phyloP scores from a whole-genome alignment of 2,329 filamentous ascomycete genomes.

The Magnaporthales sp. region DNA sequence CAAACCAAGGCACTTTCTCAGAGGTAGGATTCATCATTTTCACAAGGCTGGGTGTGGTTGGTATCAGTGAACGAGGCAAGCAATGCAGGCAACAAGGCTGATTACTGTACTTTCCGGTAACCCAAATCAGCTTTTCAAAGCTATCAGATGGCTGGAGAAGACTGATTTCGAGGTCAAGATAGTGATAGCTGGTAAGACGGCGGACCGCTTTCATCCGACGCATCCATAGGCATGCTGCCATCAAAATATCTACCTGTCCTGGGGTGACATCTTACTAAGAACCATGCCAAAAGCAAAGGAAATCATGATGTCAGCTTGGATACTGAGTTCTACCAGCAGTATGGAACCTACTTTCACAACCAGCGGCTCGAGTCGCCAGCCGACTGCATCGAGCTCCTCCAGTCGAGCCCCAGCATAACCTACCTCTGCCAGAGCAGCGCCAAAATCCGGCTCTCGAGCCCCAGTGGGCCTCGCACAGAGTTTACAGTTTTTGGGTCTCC shows the following conservation, averaged over 20 bases:
- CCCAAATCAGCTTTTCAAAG: constrained; percentile 5
- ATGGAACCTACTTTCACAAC: constrained; percentile 47
- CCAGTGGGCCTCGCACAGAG: constrained; percentile 45
- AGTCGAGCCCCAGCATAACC: constrained; percentile 44
- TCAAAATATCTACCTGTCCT: neutral
- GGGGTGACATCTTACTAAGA: neutral
- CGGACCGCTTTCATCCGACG: no score
- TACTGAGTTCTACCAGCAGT: constrained; percentile 45
- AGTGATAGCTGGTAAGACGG: constrained; percentile 51
- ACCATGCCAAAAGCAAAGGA: constrained; percentile 30
- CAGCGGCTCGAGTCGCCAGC: constrained; percentile 41
- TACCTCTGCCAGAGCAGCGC: constrained; percentile 55
- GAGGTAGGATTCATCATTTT: constrained; percentile 29
- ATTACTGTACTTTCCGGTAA: neutral
- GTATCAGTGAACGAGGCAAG: neutral
- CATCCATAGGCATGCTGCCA: neutral
- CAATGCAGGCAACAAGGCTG: neutral
- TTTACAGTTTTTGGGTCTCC: constrained; percentile 68
- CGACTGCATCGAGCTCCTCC: constrained; percentile 46
- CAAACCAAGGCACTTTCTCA: constrained; percentile 57
- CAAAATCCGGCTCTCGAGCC: constrained; percentile 43
- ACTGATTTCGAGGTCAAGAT: constrained; percentile 63
- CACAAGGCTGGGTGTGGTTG: no score
- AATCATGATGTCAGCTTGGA: constrained; percentile 73
- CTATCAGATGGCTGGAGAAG: constrained; percentile 58